Evolutionary conservation across 1,284 basidiomycete species (phyloP), one percentile per base, ranked within the genome.

Genomic region (Cyathus olla): DNA sequence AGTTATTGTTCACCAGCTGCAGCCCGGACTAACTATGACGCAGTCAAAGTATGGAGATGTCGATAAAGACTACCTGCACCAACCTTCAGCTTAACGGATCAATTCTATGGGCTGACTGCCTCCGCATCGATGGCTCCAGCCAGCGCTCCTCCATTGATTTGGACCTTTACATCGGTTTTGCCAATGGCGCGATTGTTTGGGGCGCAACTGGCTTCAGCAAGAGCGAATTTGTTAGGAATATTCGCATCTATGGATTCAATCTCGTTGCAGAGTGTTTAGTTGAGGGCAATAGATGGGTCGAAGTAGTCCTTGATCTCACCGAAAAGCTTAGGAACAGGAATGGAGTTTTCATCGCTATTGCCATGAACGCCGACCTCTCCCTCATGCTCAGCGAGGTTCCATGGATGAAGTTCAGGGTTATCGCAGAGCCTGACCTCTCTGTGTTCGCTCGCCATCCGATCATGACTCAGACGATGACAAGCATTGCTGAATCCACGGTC

Each of bases 361-460:
- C 11, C 11, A 24, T 50, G n/a, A 29, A 50, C n/a, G 27, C 21
- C 21, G 27, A 50, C 9, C 22, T 50, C 48, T 50, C 48, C 27
- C 13, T n/a, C 48, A 50, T 50, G 48, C 48, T 50, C 19, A 50
- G 48, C 48, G 48, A 50, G 27, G 48, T 50, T 11, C 48, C 48
- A 13, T 50, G 48, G 48, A 50, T 50, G 48, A 50, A 50, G 22
- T 50, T 50, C 27, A n/a, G 27, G n/a, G 48, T 50, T 24, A 29
- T 50, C n/a, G 48, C 48, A 10, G 48, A 50, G 48, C 48, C 48
- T 29, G 48, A 50, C 27, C 15, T 50, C n/a, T 50, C 48, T 29
- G 22, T 50, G 10, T 50, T 50, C 27, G 48, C 48, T 19, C n/a
- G 11, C 48, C 21, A 50, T 27, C 48, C 48, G 8, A 24, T 50